Evolutionary conservation across 441 rosid genomes (phyloP), one percentile per base, ranked within the genome.

Genomic region (Kokia cookei): DNA sequence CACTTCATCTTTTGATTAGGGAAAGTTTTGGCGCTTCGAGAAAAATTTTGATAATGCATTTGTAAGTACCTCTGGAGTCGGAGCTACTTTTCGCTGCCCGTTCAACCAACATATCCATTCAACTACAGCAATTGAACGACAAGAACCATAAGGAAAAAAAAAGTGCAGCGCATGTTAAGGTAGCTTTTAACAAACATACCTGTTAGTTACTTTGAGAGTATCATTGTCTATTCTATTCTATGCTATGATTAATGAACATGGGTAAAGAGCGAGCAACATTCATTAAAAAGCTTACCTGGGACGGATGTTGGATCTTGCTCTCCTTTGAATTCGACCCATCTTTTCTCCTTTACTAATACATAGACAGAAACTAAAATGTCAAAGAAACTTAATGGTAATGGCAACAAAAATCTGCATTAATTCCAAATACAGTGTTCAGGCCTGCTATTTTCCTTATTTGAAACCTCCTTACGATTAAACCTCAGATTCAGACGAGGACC

Each of bases 31-130:
- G 29, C 17, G 60, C 29, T 51, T 2, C 0, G n/a, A 51, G 12
- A 29, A 50, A 50, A 50, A n/a, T n/a, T 50, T 32, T 32, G 37
- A 32, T 32, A 32, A 32, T 32, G 37, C 1, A 2, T 45, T 66
- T 3, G 40, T 9, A 51, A 17, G 11, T 86, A 91, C 98, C 93
- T 90, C 94, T 4, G 88, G 86, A 70, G 98, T 85, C 13, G 98
- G 97, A 82, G 97, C 92, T 69, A 59, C 85, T 82, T 89, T 96
- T 6, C 97, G 90, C 85, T 96, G 99, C 67, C 98, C 98, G 51
- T 92, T 93, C 82, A 93, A 85, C 99, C 98, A 95, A 83, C 95
- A 90, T 78, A 95, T 95, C 99, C 98, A 95, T 84, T 94, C 99
- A 85, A 89, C 99, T 91, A 75, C 89, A 86, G 70, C 24, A 78